A percentile compares a stretch with the other conserved stretches of the same genome.
phyloP scores from a whole-genome alignment of 1,284 basidiomycete species.

The Cutaneotrichosporon cavernicola region DNA sequence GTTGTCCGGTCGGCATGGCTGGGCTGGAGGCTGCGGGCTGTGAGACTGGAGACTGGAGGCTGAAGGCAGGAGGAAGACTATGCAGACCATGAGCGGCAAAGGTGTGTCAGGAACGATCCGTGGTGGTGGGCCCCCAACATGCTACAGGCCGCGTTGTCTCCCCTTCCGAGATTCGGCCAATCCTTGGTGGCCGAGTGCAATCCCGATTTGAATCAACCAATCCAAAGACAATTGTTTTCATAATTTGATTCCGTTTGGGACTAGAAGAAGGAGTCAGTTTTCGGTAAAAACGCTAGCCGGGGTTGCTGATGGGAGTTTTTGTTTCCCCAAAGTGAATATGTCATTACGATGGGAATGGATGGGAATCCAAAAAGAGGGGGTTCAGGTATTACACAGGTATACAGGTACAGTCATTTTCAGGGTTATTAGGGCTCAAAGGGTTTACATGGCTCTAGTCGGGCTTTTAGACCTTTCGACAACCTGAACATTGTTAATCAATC shows the following conservation, averaged over 20 bases:
- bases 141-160: neutral
- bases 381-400: too few species aligned
- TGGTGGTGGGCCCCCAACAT: neutral
- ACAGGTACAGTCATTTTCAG: too few species aligned
- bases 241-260: neutral
- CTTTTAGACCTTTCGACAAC: too few species aligned
- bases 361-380: too few species aligned
- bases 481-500: too few species aligned
- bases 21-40: too few species aligned
- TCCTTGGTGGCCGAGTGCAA: neutral
- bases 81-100: neutral
- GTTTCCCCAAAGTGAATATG: neutral
- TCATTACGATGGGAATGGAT: neutral
- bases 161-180: neutral
- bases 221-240: neutral
- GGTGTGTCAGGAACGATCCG: neutral
- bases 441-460: neutral
- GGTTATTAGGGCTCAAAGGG: neutral
- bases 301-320: neutral
- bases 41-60: too few species aligned
- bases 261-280: neutral
- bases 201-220: neutral
- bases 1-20: neutral
- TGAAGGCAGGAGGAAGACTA: too few species aligned
- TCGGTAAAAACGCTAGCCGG: conserved; percentile 3